phyloP scores from a whole-genome alignment of 441 rosid species.

The Jatropha podagrica region DNA sequence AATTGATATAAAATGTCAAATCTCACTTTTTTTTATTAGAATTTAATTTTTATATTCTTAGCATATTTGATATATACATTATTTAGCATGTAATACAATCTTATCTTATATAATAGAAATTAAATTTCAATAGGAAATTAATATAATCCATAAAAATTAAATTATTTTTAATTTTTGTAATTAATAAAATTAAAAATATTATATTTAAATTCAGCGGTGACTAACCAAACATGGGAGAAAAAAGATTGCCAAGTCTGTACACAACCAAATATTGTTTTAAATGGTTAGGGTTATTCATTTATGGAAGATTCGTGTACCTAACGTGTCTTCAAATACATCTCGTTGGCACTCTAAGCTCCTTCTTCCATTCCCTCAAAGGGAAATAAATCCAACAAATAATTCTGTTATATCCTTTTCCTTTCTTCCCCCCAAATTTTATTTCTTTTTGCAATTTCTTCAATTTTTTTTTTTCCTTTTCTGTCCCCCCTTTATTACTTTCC shows the following conservation, averaged over 20 bases:
- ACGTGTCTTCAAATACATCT: background rate
- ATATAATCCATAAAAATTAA: too few species aligned
- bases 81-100: too few species aligned
- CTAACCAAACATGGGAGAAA: background rate
- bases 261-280: too few species aligned
- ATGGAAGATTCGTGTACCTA: background rate
- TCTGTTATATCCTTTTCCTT: background rate
- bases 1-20: too few species aligned
- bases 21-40: too few species aligned
- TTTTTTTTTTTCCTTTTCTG: background rate
- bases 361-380: background rate
- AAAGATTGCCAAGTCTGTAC: background rate
- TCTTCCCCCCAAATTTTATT: background rate
- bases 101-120: too few species aligned
- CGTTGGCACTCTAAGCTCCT: background rate
- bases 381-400: background rate
- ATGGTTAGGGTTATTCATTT: background rate
- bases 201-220: too few species aligned
- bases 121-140: too few species aligned
- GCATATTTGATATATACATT: too few species aligned
- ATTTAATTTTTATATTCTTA: too few species aligned
- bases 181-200: too few species aligned
- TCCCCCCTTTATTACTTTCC: background rate
- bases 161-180: too few species aligned
- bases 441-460: background rate